Base-by-base conservation (phyloP, 345 rosid species). In the Arabidopsis thaliana region DNA sequence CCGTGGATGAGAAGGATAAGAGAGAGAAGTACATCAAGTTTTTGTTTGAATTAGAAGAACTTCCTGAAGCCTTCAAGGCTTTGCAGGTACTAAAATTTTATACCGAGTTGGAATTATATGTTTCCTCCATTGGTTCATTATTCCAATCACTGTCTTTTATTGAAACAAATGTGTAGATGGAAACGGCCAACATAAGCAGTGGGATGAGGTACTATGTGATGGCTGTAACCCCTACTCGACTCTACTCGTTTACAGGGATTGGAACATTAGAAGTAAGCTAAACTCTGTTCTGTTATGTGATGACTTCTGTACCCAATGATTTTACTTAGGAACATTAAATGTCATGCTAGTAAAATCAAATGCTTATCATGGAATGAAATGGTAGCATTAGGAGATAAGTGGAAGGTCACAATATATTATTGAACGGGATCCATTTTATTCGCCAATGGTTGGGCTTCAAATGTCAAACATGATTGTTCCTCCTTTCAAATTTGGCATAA, bases 151-250 rank as follows among this genome's bases (percentile, higher is more conserved):
- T 72, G 11, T 16, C 68, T 34, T 78, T 72, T 24, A 20, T 42
- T 75, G 61, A 76, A 42, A 68, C 49, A 42, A 46, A 58, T 67
- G 65, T 53, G 36, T 81, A 95, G 99, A 92, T 95, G 97, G 99
- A 95, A 84, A 88, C 94, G 33, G 91, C 99, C 68, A 87, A 44
- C 76, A 59, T 87, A 65, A 81, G 81, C 81, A 81, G 74, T 58
- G 97, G 93, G 71, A 89, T 91, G 72, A 88, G 98, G 81, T 92
- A 86, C 81, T 95, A 92, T 77, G 89, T 95, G 94, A 95, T 95
- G 99, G 99, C 94, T 78, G 97, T 95, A 59, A 93, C 98, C 81
- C 99, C 98, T 38, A 95, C 99, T 33, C 85, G 98, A 33, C 93
- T 92, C 72, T 95, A 95, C 84, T 92, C 99, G 16, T 95, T 85